Percentiles rank a stretch among this genome's conserved stretches.
These are phyloP conservation scores for Neurospora intermedia DNA, from an alignment of 495 filamentous ascomycete genomes.

Conservation along the genomic window DNA sequence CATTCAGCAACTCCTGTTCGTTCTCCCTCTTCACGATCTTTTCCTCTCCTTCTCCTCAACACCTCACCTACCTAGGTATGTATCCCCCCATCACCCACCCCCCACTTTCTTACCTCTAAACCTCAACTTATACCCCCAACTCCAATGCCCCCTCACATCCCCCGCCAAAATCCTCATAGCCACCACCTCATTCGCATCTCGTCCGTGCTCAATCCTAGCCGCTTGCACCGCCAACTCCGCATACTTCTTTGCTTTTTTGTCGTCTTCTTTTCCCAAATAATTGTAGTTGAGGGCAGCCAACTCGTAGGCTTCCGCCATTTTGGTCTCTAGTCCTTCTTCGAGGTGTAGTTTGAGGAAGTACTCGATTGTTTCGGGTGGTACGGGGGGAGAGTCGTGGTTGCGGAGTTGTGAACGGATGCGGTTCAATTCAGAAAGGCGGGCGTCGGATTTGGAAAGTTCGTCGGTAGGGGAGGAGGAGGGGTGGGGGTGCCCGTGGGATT, in stretches of 20 bases:
- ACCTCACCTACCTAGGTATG: no score
- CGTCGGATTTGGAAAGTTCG: slow-evolving; percentile 13
- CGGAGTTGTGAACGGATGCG: slow-evolving; percentile 15
- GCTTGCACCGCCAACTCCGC: slow-evolving; percentile 21
- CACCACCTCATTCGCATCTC: slow-evolving; percentile 13
- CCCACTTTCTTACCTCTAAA: neutral
- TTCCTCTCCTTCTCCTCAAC: neutral
- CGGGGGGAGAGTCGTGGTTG: slow-evolving; percentile 17
- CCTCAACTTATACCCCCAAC: slow-evolving; percentile 6
- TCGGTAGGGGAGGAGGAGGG: neutral
- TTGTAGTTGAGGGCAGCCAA: slow-evolving; percentile 32
- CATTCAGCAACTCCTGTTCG: no score
- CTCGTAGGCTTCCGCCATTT: slow-evolving; percentile 24
- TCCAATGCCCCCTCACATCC: slow-evolving; percentile 16
- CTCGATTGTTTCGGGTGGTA: slow-evolving; percentile 21
- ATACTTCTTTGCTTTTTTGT: slow-evolving; percentile 16
- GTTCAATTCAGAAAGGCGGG: slow-evolving; percentile 13
- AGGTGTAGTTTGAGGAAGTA: slow-evolving; percentile 17
- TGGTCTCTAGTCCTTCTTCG: slow-evolving; percentile 18
- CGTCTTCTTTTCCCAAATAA: slow-evolving; percentile 12
- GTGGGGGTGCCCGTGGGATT: neutral
- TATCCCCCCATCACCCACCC: no score
- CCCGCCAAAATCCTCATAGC: slow-evolving; percentile 13
- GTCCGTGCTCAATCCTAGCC: slow-evolving; percentile 18
- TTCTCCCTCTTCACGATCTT: no score